Base-by-base conservation (phyloP, 805 yeast genomes). In the Schwanniomyces polymorphus region DNA sequence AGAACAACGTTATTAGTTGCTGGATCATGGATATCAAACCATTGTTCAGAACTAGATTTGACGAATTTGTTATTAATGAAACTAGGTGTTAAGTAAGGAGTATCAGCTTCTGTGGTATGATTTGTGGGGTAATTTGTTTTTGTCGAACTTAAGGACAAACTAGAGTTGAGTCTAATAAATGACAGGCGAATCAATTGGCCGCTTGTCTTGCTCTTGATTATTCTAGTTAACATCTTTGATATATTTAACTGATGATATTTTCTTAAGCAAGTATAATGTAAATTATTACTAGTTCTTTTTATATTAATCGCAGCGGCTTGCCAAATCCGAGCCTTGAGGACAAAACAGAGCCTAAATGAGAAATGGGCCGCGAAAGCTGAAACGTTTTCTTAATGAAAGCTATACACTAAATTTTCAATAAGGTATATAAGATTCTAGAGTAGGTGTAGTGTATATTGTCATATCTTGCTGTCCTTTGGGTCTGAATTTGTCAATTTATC, bases 21-120 rank as follows among this genome's bases (percentile, higher is more conserved):
- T 18, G 92, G 92, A 62, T 86, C 92, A 63, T 76, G 82, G 45
- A 86, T 76, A 51, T 85, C 89, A 57, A 76, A 82, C 90, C 90
- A 76, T 27, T 74, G 72, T 11, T 68, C 56, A 7, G 87, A 68
- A 43, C 72, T 75, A 23, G 82, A 75, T 52, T 75, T 70, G 50
- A 78, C 66, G 46, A 79, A 70, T 64, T 79, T 50, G 60, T 82
- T 82, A 59, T 82, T 67, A 69, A 70, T 56, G 58, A 80, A 79
- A 37, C 73, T 61, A 12, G 83, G 83, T 3, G 84, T 80, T 44
- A 74, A 42, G 53, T 79, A 79, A 2, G 80, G 79, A 56, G 70
- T 72, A 28, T 67, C 65, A 17, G 61, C 62, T 26, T 58, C 53
- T 9, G 51, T 46, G 7, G 65, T 51, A 57, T 78, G 82, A 12